Evolutionary conservation across 2,329 filamentous ascomycete genomes (phyloP).

Genomic region (Pseudonectria buxi): DNA sequence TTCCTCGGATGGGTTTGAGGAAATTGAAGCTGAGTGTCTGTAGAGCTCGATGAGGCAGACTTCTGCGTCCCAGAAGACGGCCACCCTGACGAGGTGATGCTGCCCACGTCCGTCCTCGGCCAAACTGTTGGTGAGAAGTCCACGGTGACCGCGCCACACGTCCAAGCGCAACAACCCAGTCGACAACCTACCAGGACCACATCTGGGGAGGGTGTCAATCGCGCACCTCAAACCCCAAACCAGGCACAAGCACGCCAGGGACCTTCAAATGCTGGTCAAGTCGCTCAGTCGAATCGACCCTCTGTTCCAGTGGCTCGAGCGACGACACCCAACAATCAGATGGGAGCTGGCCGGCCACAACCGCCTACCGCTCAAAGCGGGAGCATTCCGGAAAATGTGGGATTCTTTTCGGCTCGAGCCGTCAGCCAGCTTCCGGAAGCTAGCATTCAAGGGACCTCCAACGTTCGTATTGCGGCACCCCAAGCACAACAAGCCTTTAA

Average conservation of each 20-base stretch:
- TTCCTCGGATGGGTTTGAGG: slow-evolving; percentile 30
- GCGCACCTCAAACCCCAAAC: slow-evolving; percentile 29
- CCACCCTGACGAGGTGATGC: slow-evolving; percentile 69
- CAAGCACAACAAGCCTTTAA: slow-evolving; percentile 56
- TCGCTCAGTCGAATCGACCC: slow-evolving; percentile 16
- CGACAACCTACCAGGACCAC: slow-evolving; percentile 12
- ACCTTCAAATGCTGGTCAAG: slow-evolving; percentile 13
- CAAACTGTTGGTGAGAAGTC: slow-evolving; percentile 15
- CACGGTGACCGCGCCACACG: slow-evolving; percentile 11
- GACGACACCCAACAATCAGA: slow-evolving; percentile 15
- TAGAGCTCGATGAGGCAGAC: slow-evolving; percentile 71
- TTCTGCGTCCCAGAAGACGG: slow-evolving; percentile 63
- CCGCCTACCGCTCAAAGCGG: slow-evolving; percentile 19
- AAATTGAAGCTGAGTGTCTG: slow-evolving; percentile 31
- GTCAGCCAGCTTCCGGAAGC: slow-evolving; percentile 48
- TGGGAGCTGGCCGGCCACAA: slow-evolving; percentile 23
- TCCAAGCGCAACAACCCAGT: slow-evolving; percentile 15
- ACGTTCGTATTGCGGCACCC: slow-evolving; percentile 34
- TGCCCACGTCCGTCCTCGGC: slow-evolving; percentile 32
- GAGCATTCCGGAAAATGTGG: slow-evolving; percentile 37
- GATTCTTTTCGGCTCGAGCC: slow-evolving; percentile 66
- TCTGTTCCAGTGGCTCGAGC: slow-evolving; percentile 6
- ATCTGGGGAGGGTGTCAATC: slow-evolving; percentile 11
- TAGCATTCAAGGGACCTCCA: slow-evolving; percentile 30
- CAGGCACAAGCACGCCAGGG: slow-evolving; percentile 19